Percentiles rank a stretch among this genome's conserved stretches.
phyloP scores from a whole-genome alignment of 306 rosid genomes.

The Dryas alaskensis region DNA sequence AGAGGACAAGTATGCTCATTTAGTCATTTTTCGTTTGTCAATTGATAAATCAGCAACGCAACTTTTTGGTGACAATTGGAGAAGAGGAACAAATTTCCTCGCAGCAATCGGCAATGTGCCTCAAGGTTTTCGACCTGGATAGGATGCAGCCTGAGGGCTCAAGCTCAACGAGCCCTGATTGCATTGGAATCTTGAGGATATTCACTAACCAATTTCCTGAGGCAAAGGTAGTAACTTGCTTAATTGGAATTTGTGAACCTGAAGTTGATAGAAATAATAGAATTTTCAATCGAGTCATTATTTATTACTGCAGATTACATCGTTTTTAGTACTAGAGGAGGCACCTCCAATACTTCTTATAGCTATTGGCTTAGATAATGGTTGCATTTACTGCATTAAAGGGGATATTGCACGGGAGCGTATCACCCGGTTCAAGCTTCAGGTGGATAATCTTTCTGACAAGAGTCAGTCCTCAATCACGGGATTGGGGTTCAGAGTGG shows the following conservation, averaged over 20 bases:
- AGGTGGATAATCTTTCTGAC: constrained; percentile 62
- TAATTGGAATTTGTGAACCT: background rate
- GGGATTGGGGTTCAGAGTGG: constrained; percentile 90
- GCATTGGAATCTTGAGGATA: constrained; percentile 91
- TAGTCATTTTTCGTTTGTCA: background rate
- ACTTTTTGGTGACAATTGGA: constrained; percentile 77
- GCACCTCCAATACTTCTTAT: constrained; percentile 88
- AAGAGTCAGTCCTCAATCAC: constrained; percentile 62
- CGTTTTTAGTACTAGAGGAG: constrained; percentile 88
- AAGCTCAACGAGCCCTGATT: constrained; percentile 74
- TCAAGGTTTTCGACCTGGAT: constrained; percentile 93
- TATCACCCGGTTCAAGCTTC: constrained; percentile 84
- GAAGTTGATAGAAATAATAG: background rate
- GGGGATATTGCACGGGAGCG: constrained; percentile 98
- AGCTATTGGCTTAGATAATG: constrained; percentile 89
- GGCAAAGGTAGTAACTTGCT: constrained; percentile 61
- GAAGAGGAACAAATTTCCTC: constrained; percentile 79
- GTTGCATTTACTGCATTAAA: constrained; percentile 87
- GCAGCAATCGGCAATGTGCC: constrained; percentile 71
- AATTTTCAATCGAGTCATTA: constrained; percentile 21
- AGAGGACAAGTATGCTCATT: background rate
- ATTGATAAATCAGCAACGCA: constrained; percentile 69
- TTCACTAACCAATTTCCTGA: constrained; percentile 92
- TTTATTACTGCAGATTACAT: constrained; percentile 68
- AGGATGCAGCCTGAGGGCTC: constrained; percentile 86